These are phyloP conservation scores for Ceriops decandra DNA, from an alignment of 345 rosid genomes.

Conservation along the genomic window DNA sequence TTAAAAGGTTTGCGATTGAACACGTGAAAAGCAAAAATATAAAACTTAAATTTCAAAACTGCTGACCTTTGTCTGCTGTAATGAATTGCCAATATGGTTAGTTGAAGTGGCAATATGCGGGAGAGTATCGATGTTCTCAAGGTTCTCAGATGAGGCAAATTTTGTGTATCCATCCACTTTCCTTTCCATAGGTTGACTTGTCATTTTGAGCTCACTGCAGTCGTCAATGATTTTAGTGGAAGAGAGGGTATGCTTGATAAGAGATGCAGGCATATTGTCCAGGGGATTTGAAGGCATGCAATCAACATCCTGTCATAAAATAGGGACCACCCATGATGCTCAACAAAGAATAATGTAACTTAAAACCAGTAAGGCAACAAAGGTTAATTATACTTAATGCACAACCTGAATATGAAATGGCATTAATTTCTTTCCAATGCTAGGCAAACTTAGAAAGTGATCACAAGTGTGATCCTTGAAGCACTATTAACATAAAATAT, in stretches of 20 bases:
- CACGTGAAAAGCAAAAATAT: conserved; percentile 6
- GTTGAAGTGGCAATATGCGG: conserved; percentile 38
- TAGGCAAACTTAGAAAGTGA: neutral
- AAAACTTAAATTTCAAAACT: conserved; percentile 3
- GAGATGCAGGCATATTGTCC: conserved; percentile 76
- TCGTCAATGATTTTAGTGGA: conserved; percentile 42
- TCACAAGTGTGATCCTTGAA: neutral
- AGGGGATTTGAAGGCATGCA: conserved; percentile 71
- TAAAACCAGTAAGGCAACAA: neutral
- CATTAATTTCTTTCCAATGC: neutral
- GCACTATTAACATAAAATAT: neutral
- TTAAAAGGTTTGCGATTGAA: neutral
- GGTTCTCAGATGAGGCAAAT: conserved; percentile 37
- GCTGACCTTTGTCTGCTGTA: conserved; percentile 55
- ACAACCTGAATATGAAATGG: neutral
- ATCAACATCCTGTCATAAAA: conserved; percentile 64
- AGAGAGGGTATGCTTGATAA: conserved; percentile 40
- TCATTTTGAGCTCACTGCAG: conserved; percentile 48
- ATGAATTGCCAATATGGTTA: conserved; percentile 30
- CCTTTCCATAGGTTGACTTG: conserved; percentile 42
- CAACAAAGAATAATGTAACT: neutral
- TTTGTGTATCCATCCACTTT: conserved; percentile 44
- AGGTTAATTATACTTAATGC: neutral
- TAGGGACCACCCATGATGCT: conserved; percentile 10
- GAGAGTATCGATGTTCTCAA: conserved; percentile 37